phyloP scores from a whole-genome alignment of 163 green algal species.

The Chloromonas sp. region DNA sequence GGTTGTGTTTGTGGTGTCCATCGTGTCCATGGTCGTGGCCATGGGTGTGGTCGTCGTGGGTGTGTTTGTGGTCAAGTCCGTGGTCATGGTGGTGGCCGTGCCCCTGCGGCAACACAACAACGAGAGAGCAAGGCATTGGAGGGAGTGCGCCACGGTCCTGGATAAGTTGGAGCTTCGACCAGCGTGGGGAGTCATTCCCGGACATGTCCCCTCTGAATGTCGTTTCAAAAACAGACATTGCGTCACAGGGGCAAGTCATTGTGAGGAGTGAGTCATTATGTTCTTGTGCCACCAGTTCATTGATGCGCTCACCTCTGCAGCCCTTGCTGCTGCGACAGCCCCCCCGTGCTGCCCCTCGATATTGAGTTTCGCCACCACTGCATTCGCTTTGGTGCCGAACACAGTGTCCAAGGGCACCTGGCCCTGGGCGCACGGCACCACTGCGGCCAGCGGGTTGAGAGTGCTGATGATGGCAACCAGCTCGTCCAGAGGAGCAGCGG shows the following conservation, averaged over 20 bases:
- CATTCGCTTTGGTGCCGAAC: constrained; percentile 48
- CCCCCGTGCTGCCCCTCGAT: constrained; percentile 83
- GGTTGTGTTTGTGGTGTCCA: constrained; percentile 22
- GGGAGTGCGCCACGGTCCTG: too few species aligned
- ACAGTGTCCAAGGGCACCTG: constrained; percentile 59
- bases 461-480: constrained; percentile 64
- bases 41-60: constrained; percentile 32
- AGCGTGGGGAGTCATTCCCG: too few species aligned
- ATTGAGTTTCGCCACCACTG: constrained; percentile 73
- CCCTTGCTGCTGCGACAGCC: constrained; percentile 55
- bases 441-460: constrained; percentile 79
- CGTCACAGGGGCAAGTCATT: too few species aligned
- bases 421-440: constrained; percentile 58
- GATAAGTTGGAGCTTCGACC: too few species aligned
- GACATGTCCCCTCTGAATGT: too few species aligned
- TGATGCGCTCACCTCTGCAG: background rate
- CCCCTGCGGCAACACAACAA: background rate
- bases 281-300: too few species aligned
- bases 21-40: constrained; percentile 2
- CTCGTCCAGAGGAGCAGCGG: constrained; percentile 37
- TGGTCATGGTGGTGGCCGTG: constrained; percentile 19
- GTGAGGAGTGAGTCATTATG: too few species aligned
- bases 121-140: too few species aligned
- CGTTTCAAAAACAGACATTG: too few species aligned
- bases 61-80: constrained; percentile 47